phyloP scores from a whole-genome alignment of 2,329 filamentous ascomycete genomes.

The Ophiostoma sp. region DNA sequence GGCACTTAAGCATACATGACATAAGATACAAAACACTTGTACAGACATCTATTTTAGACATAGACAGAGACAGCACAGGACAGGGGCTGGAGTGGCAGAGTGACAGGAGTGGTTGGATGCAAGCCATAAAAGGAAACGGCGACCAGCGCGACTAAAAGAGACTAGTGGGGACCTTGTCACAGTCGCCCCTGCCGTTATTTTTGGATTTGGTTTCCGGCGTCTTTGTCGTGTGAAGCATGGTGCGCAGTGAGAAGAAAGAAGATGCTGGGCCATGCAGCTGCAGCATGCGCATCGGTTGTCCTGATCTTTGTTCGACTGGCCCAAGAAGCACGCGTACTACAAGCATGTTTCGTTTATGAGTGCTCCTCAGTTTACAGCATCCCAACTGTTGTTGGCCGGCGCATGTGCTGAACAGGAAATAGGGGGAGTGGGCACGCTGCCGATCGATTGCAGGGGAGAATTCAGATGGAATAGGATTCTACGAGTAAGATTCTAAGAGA shows the following conservation, averaged over 20 bases:
- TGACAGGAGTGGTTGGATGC: background rate
- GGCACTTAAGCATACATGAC: background rate
- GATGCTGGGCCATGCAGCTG: background rate
- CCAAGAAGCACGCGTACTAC: no score
- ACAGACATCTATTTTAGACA: background rate
- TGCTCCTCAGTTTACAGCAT: no score
- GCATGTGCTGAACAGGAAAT: constrained; percentile 12
- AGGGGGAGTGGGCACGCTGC: constrained; percentile 17
- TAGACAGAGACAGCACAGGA: background rate
- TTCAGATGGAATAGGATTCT: background rate
- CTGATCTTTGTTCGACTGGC: background rate
- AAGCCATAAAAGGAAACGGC: constrained; percentile 16
- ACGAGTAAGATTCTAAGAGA: background rate
- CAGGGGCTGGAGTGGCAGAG: constrained; percentile 4
- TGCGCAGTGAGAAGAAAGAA: background rate
- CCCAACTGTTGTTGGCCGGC: background rate
- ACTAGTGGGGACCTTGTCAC: constrained; percentile 21
- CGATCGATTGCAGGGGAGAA: constrained; percentile 20
- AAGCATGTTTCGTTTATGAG: no score
- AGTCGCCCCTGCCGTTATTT: constrained; percentile 15
- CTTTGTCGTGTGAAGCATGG: background rate
- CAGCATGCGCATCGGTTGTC: background rate
- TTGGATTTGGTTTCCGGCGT: background rate
- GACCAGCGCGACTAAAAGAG: constrained; percentile 16
- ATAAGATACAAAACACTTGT: background rate